Percentiles rank a stretch among this genome's conserved stretches.
Evolutionary conservation across 805 yeast species (phyloP).

Genomic region (Candida cerambycidarum): DNA sequence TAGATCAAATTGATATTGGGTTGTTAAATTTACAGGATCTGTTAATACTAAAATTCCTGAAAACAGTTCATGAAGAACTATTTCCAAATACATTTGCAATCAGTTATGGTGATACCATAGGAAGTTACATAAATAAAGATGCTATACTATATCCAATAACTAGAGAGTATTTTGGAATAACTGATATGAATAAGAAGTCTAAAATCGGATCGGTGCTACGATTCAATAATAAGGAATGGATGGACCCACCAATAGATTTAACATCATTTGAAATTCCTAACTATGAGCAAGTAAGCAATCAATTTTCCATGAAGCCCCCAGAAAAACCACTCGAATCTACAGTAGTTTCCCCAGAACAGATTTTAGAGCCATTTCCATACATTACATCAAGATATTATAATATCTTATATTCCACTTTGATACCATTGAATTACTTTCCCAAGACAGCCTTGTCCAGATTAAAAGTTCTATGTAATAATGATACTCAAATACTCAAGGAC

Average conservation of each 20-base stretch:
- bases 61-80: neutral
- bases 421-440: constrained; percentile 41
- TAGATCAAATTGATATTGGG: constrained; percentile 10
- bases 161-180: constrained; percentile 10
- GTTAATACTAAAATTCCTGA: constrained; percentile 10
- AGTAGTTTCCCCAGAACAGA: constrained; percentile 16
- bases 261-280: neutral
- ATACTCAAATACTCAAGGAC: constrained; percentile 18
- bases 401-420: constrained; percentile 38
- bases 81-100: constrained; percentile 3
- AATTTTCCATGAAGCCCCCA: constrained; percentile 21
- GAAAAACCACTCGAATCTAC: neutral
- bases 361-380: constrained; percentile 28
- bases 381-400: constrained; percentile 33
- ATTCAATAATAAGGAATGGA: constrained; percentile 1
- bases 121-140: constrained; percentile 15
- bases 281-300: constrained; percentile 1
- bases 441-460: constrained; percentile 53
- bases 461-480: constrained; percentile 38
- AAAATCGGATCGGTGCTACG: constrained; percentile 5
- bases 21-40: constrained; percentile 10
- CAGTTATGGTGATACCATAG: constrained; percentile 13
- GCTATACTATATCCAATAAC: constrained; percentile 12
- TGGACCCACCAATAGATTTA: neutral
- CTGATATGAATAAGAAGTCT: constrained; percentile 10